Conservation (phyloP, 1,284 basidiomycete genomes). For the Fomitopsis schrenkii region DNA sequence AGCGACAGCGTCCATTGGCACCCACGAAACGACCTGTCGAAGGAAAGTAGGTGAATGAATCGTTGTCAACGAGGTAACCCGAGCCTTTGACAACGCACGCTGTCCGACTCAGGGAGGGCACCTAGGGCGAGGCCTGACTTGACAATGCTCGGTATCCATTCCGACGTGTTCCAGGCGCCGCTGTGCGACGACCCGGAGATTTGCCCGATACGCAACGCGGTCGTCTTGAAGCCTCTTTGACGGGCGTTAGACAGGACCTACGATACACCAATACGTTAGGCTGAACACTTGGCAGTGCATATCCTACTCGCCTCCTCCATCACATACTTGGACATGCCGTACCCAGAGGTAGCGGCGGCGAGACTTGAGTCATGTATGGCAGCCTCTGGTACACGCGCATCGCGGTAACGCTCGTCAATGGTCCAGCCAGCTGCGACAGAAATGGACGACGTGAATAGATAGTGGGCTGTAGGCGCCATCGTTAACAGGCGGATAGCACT, state of each 20-base stretch:
- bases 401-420: not conserved
- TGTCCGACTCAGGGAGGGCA: slow-evolving; percentile 22
- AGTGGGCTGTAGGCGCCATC: slow-evolving; percentile 23
- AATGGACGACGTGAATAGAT: slow-evolving; percentile 31
- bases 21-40: slow-evolving; percentile 20
- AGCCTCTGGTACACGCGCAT: slow-evolving; percentile 18
- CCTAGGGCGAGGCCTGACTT: slow-evolving; percentile 28
- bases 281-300: no score
- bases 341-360: slow-evolving; percentile 30
- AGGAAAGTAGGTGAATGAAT: not conserved
- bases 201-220: slow-evolving; percentile 39
- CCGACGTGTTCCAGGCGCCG: slow-evolving; percentile 39
- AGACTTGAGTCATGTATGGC: slow-evolving; percentile 17
- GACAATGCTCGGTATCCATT: slow-evolving; percentile 43
- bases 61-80: not conserved
- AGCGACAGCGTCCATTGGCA: slow-evolving; percentile 22
- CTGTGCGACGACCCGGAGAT: slow-evolving; percentile 30
- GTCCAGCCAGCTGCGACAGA: slow-evolving; percentile 10
- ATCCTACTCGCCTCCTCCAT: slow-evolving; percentile 26
- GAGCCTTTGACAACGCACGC: slow-evolving; percentile 11
- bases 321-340: slow-evolving; percentile 38
- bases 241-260: slow-evolving; percentile 21
- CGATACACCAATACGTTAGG: not conserved
- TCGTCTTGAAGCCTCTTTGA: slow-evolving; percentile 22
- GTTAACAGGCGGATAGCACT: slow-evolving; percentile 15